These are phyloP conservation scores for Suhomyces pyralidae DNA, from an alignment of 805 yeast species.

Conservation along the genomic window DNA sequence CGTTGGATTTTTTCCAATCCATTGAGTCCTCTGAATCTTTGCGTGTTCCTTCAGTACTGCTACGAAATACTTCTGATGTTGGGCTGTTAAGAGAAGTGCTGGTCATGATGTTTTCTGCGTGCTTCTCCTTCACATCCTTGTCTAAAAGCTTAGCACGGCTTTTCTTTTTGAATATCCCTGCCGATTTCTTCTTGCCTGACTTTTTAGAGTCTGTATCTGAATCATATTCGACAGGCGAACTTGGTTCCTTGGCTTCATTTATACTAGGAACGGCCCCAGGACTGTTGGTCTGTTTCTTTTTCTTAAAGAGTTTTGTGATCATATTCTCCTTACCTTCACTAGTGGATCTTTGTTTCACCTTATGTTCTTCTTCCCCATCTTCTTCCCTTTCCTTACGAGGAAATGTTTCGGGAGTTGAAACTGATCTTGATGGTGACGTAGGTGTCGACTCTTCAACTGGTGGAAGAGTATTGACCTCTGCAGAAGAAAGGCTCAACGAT, in stretches of 20 bases:
- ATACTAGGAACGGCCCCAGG: neutral
- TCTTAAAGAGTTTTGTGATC: slow-evolving; percentile 40
- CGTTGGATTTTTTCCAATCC: neutral
- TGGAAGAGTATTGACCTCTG: slow-evolving; percentile 21
- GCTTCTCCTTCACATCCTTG: slow-evolving; percentile 7
- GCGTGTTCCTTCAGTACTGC: neutral
- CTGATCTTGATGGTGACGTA: slow-evolving; percentile 26
- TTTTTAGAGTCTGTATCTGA: slow-evolving; percentile 16
- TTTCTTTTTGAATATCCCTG: slow-evolving; percentile 16
- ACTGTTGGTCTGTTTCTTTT: slow-evolving; percentile 18
- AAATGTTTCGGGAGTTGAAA: slow-evolving; percentile 36
- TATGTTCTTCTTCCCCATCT: slow-evolving; percentile 9
- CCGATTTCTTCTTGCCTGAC: slow-evolving; percentile 14
- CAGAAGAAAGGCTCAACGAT: slow-evolving; percentile 28
- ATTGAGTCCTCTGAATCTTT: neutral
- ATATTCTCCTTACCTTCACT: slow-evolving; percentile 35
- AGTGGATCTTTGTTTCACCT: slow-evolving; percentile 4
- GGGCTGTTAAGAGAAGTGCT: neutral
- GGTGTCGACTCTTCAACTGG: slow-evolving; percentile 18
- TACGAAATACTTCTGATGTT: slow-evolving; percentile 1
- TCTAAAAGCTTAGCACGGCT: slow-evolving; percentile 11
- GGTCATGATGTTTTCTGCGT: slow-evolving; percentile 1
- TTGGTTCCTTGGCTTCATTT: slow-evolving; percentile 11
- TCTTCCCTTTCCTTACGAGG: neutral
- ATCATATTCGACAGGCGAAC: slow-evolving; percentile 27